Evolutionary conservation across 148 eudicot genomes (phyloP), one percentile per base, ranked within the genome.

Genomic region (Agrostemma githago): DNA sequence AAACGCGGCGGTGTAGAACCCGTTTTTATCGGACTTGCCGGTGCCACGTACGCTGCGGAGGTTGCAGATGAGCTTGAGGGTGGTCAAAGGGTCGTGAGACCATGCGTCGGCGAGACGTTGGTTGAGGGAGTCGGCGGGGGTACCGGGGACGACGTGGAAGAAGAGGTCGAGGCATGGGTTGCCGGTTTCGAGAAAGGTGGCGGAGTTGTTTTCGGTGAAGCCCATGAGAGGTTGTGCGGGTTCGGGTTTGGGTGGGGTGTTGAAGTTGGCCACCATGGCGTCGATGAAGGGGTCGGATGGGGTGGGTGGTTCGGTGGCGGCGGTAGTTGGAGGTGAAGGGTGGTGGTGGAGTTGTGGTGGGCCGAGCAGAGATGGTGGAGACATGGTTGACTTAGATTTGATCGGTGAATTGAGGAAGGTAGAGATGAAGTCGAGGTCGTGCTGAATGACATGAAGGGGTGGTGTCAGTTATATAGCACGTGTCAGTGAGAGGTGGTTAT

Each of bases 31-130:
- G 44, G 72, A 67, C 20, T 76, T 76, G 0, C 78, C 78, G 8
- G 61, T 76, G 16, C 74, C 74, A 4, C 79, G 68, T 6, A 76
- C 79, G 2, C 79, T 73, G 5, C 74, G 74, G 60, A 76, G 79
- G 19, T 76, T 76, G n/a, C 79, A 76, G 38, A 76, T 70, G 48
- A 61, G 74, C 48, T 76, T 76, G n/a, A 76, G 53, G 19, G 79
- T 76, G 61, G 79, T 70, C 46, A 76, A 43, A 2, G 74, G 37
- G 62, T 76, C 68, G 62, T 76, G 74, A 8, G 60, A 15, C 79
- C 79, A 76, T 2, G 79, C 59, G 6, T 41, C 21, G 3, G 4
- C 5, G 51, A 76, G 68, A 0, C 67, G 73, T 0, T 44, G 11
- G n/a, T 5, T 60, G 8, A 70, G 19, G 1, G 74, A 43, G 0